A percentile compares a stretch with the other conserved stretches of the same genome.
Conservation (phyloP, 805 yeast species). For the Candida pseudofarinosa region DNA sequence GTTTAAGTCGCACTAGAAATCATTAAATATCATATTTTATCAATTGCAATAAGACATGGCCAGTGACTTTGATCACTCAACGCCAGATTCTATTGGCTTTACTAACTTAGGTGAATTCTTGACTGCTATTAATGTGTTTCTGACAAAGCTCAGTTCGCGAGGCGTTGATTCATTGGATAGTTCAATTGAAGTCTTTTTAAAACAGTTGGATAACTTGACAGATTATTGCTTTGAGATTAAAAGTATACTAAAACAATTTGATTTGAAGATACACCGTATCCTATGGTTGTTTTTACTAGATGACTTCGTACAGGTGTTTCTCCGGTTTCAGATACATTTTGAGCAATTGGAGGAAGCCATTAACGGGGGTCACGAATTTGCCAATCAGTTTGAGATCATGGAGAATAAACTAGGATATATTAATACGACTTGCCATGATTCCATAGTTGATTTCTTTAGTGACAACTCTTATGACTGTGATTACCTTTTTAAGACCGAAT, state of each 20-base stretch:
- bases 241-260: conserved; percentile 9
- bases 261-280: conserved; percentile 10
- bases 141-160: neutral
- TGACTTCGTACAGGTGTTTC: conserved; percentile 6
- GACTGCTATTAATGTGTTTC: neutral
- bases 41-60: neutral
- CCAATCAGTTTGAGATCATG: neutral
- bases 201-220: conserved; percentile 14
- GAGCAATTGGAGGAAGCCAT: neutral
- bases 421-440: neutral
- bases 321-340: conserved; percentile 2
- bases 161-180: neutral
- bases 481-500: neutral
- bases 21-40: neutral
- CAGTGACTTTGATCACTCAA: neutral
- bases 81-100: neutral
- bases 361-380: neutral
- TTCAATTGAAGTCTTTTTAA: conserved; percentile 8
- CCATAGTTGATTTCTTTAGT: neutral
- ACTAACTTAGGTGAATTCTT: neutral
- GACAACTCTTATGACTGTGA: neutral
- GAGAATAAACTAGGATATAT: neutral
- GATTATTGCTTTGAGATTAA: conserved; percentile 14
- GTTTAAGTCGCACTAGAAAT: neutral
- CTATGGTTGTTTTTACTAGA: conserved; percentile 17